Conservation (phyloP, 495 filamentous ascomycete genomes). For the Tuber brumale region DNA sequence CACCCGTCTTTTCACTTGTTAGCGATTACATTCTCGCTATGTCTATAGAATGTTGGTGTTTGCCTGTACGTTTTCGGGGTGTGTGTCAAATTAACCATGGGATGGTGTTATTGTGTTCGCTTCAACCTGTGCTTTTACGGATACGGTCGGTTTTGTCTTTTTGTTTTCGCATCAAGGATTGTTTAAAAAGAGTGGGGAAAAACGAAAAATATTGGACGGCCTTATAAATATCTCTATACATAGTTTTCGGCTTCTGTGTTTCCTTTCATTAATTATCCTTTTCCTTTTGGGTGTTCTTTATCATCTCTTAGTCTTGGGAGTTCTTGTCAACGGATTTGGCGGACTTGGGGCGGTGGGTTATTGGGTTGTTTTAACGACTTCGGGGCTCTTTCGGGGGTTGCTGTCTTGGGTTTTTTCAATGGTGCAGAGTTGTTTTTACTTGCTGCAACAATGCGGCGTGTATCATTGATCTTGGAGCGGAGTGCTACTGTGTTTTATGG, state of each 20-base stretch:
- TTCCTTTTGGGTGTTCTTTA: conserved; percentile 37
- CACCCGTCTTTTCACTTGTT: conserved; percentile 34
- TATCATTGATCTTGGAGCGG: conserved; percentile 35
- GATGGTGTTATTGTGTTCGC: conserved; percentile 42
- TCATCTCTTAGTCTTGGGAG: conserved; percentile 41
- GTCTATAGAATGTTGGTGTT: conserved; percentile 43
- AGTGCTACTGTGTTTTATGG: conserved; percentile 36
- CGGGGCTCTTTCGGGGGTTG: conserved; percentile 36
- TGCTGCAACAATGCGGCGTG: conserved; percentile 40
- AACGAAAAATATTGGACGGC: conserved; percentile 40
- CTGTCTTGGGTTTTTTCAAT: conserved; percentile 39
- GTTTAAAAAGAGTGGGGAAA: conserved; percentile 35
- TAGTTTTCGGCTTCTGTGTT: conserved; percentile 41
- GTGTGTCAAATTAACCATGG: conserved; percentile 41
- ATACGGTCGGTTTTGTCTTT: conserved; percentile 38
- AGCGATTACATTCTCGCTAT: conserved; percentile 39
- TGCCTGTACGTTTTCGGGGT: conserved; percentile 40
- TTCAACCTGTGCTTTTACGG: conserved; percentile 38
- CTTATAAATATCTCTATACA: conserved; percentile 44
- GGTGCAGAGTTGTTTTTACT: conserved; percentile 39
- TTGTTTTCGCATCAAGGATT: conserved; percentile 38
- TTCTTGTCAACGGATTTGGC: conserved; percentile 40
- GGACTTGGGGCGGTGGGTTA: conserved; percentile 40
- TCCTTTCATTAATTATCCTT: conserved; percentile 16
- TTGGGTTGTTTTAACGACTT: conserved; percentile 40